phyloP scores from a whole-genome alignment of 2,329 filamentous ascomycete genomes.

The Aspergillus phoenicis region DNA sequence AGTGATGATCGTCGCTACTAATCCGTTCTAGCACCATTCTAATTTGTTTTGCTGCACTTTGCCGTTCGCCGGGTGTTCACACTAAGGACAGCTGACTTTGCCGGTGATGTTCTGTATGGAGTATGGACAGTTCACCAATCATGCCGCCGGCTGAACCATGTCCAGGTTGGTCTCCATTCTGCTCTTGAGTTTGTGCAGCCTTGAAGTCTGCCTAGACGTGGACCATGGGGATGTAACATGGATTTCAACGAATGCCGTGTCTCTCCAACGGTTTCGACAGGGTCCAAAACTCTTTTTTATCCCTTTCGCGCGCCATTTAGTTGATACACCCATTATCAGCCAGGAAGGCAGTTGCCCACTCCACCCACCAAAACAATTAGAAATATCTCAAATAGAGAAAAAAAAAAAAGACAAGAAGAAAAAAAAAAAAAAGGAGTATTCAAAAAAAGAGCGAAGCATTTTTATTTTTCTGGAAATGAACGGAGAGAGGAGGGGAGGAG shows the following conservation, averaged over 20 bases:
- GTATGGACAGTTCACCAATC: constrained; percentile 24
- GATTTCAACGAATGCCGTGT: constrained; percentile 32
- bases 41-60: constrained; percentile 37
- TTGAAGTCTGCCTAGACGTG: constrained; percentile 24
- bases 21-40: constrained; percentile 39
- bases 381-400: no score
- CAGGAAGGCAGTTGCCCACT: constrained; percentile 22
- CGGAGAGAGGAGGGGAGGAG: background rate
- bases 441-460: constrained; percentile 7
- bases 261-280: constrained; percentile 24
- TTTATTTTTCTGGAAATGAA: constrained; percentile 3
- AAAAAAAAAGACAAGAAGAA: no score
- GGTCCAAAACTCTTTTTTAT: constrained; percentile 18
- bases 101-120: constrained; percentile 27
- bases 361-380: background rate
- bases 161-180: constrained; percentile 23
- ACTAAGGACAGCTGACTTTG: constrained; percentile 35
- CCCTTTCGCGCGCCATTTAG: constrained; percentile 13
- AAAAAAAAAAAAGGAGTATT: background rate
- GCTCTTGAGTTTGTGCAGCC: constrained; percentile 30
- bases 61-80: constrained; percentile 37
- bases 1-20: constrained; percentile 36
- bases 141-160: constrained; percentile 18
- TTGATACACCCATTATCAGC: constrained; percentile 29
- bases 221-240: constrained; percentile 33